Conservation (phyloP, 1,284 basidiomycete genomes). For the Trichosporon inkin region DNA sequence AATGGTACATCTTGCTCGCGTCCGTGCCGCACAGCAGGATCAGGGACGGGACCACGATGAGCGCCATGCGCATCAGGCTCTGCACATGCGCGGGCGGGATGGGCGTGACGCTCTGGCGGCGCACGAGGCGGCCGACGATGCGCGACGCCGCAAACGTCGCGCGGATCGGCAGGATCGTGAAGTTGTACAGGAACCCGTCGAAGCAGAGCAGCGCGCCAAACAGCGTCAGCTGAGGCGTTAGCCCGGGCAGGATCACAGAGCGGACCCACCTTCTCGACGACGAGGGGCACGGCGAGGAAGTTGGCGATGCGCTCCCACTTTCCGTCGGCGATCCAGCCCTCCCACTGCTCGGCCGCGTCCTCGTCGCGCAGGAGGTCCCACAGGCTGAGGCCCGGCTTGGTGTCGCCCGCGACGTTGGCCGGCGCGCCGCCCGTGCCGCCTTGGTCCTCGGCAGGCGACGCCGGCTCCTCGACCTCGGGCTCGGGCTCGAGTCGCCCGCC, state of each 20-base stretch:
- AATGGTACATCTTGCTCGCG: slow-evolving; percentile 97
- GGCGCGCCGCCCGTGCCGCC: no score
- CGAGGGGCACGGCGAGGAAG: slow-evolving; percentile 87
- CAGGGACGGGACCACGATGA: slow-evolving; percentile 70
- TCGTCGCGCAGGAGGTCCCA: slow-evolving; percentile 44
- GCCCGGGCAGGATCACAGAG: no score
- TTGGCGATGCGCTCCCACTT: slow-evolving; percentile 86
- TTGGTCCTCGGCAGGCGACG: neutral
- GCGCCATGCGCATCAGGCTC: slow-evolving; percentile 66
- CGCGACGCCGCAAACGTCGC: slow-evolving; percentile 65
- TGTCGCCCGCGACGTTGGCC: neutral
- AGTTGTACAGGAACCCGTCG: slow-evolving; percentile 96
- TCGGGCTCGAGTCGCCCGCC: neutral
- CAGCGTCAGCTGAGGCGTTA: slow-evolving; percentile 64
- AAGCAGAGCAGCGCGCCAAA: slow-evolving; percentile 93
- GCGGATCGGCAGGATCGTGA: slow-evolving; percentile 94
- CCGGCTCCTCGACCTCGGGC: neutral
- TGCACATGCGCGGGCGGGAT: slow-evolving; percentile 42
- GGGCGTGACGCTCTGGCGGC: slow-evolving; percentile 23
- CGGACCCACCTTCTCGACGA: slow-evolving; percentile 89
- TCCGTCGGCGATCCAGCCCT: slow-evolving; percentile 47
- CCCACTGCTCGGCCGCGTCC: slow-evolving; percentile 45
- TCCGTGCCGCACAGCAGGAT: slow-evolving; percentile 82
- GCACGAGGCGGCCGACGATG: slow-evolving; percentile 48
- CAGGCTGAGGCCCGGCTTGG: slow-evolving; percentile 5